Evolutionary conservation across 2,329 filamentous ascomycete genomes (phyloP).

Genomic region (Botrytis fabae): DNA sequence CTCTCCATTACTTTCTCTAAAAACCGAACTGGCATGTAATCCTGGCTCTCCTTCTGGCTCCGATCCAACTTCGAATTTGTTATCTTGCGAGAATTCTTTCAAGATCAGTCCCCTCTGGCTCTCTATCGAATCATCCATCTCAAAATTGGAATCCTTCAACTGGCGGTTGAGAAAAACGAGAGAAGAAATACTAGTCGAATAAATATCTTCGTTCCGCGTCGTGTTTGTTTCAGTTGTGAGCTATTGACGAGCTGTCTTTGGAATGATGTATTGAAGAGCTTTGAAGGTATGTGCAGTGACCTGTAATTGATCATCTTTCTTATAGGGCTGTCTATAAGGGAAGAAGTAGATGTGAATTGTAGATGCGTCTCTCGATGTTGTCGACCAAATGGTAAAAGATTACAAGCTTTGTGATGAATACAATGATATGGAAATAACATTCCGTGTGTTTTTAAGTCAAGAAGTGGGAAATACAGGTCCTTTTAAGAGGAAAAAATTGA

Average conservation of each 20-base stretch:
- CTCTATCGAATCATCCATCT: background rate
- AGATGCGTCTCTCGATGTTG: background rate
- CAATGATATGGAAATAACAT: background rate
- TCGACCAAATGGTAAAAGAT: background rate
- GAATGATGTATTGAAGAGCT: background rate
- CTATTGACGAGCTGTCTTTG: background rate
- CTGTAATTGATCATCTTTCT: background rate
- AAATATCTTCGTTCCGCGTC: background rate
- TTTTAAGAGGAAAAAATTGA: background rate
- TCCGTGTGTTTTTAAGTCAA: background rate
- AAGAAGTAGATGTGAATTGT: background rate
- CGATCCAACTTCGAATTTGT: background rate
- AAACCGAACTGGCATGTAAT: background rate
- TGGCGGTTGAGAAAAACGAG: background rate
- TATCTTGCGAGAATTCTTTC: background rate
- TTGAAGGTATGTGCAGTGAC: background rate
- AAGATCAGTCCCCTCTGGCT: background rate
- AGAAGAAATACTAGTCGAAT: background rate
- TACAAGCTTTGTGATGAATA: background rate
- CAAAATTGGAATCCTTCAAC: background rate
- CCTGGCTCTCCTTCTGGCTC: background rate
- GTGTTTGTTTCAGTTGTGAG: background rate
- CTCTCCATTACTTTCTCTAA: background rate
- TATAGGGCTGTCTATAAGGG: background rate
- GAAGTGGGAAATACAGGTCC: background rate